Base-by-base conservation (phyloP, 2,329 filamentous ascomycete genomes). In the Sclerotinia subarctica region DNA sequence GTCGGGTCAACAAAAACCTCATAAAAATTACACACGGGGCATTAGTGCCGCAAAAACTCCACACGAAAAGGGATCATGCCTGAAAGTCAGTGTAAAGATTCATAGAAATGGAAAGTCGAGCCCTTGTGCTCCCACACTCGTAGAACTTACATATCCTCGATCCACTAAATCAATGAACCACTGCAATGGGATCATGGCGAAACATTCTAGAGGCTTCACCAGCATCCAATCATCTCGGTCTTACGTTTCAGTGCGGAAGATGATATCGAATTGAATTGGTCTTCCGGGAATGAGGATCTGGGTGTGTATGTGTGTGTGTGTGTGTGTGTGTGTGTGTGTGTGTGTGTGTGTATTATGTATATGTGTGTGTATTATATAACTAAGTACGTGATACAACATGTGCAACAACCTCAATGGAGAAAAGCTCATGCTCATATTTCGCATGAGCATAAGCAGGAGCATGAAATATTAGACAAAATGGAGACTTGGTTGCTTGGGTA, bases 161-260 rank as follows among this genome's bases (percentile, higher is more conserved):
- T 60, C 58, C 58, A 62, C 58, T 51, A 62, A 49, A 24, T 49
- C 8, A 62, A 32, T 49, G 58, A 62, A 62, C 58, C 58, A 62
- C 13, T 32, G 44, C 44, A 21, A 60, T 49, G 58, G 58, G 58
- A 62, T 49, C 58, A 51, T 15, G 19, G 46, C 58, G 58, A 62
- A 62, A 62, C 58, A 62, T 62, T 62, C 58, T 62, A 62, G 46
- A 62, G 58, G 26, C 29, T 38, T 62, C 58, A 62, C 6, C 21
- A 51, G 35, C 24, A 62, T 62, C 58, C 58, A 62, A 62, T 62
- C 58, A 38, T 49, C 11, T 26, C 47, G 10, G 58, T 62, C 46
- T 38, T 62, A 62, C 46, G 58, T 62, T 62, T 13, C 58, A 49
- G 26, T 29, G 19, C 26, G 44, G 44, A 38, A 60, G 32, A 60